phyloP scores from a whole-genome alignment of 164 flowering plant species.

The Macadamia integrifolia region DNA sequence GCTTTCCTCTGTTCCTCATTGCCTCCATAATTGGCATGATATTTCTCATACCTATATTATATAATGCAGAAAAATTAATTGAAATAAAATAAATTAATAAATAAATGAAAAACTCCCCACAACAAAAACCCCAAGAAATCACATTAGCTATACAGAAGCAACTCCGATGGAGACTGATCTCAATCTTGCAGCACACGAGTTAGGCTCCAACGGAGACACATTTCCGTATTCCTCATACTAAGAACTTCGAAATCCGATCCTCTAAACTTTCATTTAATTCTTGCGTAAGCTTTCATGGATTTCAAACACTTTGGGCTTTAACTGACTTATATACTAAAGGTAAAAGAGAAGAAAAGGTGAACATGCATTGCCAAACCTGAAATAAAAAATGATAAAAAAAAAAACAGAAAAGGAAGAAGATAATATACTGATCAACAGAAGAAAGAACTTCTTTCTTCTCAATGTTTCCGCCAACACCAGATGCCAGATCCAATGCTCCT shows the following conservation, averaged over 20 bases:
- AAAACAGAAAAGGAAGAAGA: not conserved
- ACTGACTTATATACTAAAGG: too few relatives aligned
- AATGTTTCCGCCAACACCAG: constrained; percentile 90
- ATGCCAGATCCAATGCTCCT: constrained; percentile 89
- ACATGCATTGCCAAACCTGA: not conserved
- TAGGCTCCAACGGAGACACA: too few relatives aligned
- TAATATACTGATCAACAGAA: constrained; percentile 72
- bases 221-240: too few relatives aligned
- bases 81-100: too few relatives aligned
- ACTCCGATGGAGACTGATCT: not conserved
- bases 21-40: constrained; percentile 80
- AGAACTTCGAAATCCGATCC: too few relatives aligned
- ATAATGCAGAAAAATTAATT: not conserved
- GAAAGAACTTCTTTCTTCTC: constrained; percentile 71
- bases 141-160: not conserved
- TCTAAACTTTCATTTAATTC: too few relatives aligned
- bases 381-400: not conserved
- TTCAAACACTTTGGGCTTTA: too few relatives aligned
- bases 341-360: not conserved
- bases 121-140: not conserved
- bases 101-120: too few relatives aligned
- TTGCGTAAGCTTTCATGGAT: too few relatives aligned
- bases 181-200: too few relatives aligned
- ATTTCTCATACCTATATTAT: constrained; percentile 81
- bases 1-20: constrained; percentile 84